Percentiles rank a stretch among this genome's conserved stretches.
These are phyloP conservation scores for Talaromyces sp. DNA, from an alignment of 2,329 filamentous ascomycete genomes.

Conservation along the genomic window DNA sequence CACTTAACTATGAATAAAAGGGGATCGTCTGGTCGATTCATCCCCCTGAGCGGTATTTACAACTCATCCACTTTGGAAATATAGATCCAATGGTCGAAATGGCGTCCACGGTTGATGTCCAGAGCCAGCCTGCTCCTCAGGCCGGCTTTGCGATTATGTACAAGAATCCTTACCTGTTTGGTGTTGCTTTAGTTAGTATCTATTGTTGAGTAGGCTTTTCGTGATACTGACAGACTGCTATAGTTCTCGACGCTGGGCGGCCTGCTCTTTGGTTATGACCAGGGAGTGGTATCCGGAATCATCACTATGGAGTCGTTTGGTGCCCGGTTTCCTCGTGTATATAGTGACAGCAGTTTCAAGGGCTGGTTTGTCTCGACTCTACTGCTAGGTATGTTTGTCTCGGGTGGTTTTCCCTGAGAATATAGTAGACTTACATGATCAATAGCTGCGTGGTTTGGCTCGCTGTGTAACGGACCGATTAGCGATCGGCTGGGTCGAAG, in stretches of 20 bases:
- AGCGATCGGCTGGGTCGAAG: constrained; percentile 51
- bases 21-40: not conserved
- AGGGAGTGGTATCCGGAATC: constrained; percentile 47
- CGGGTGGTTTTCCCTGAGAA: not conserved
- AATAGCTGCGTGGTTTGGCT: constrained; percentile 47
- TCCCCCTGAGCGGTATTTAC: not conserved
- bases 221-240: not conserved
- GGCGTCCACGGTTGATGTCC: constrained; percentile 13
- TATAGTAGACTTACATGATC: not conserved
- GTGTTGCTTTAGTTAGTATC: constrained; percentile 36
- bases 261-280: constrained; percentile 49
- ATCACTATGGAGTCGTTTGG: constrained; percentile 45
- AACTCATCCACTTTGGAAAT: not conserved
- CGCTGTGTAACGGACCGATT: constrained; percentile 44
- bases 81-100: constrained; percentile 9
- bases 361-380: constrained; percentile 52
- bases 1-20: not conserved
- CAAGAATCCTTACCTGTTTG: constrained; percentile 43
- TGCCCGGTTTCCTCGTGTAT: constrained; percentile 37
- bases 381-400: constrained; percentile 32
- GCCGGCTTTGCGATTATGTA: constrained; percentile 24
- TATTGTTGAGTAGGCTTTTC: not conserved
- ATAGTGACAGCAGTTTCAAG: constrained; percentile 44
- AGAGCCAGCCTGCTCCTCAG: constrained; percentile 10
- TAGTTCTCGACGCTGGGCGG: constrained; percentile 40